Base-by-base conservation (phyloP, 2,329 filamentous ascomycete species). In the Calonectria pseudoreteaudii region DNA sequence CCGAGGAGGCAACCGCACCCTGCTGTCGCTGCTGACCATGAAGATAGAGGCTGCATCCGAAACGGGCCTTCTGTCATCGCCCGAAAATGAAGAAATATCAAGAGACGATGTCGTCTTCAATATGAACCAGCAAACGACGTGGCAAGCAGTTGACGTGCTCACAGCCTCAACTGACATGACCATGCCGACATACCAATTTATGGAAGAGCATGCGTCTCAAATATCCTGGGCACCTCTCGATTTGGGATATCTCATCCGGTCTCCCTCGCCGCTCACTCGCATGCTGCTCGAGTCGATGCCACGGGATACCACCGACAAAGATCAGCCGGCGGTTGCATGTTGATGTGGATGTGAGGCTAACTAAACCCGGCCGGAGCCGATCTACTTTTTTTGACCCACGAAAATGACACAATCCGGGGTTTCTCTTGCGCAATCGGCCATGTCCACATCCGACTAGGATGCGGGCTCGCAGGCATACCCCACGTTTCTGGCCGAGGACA, bases 1-100 rank as follows among this genome's bases (percentile, higher is more conserved):
- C 0, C 82, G 86, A 16, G 86, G 86, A 8, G 86, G 86, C 6
- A 88, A 88, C 62, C 81, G 83, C 53, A 82, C 82, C 8, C 78
- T 88, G 0, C 76, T 87, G 4, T 81, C 81, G 1, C 78, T 86
- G 20, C 79, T 87, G 3, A 81, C 81, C 11, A 66, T 78, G 36
- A 77, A 78, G 60, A 80, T 83, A 74, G 79, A 79, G 1, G 77
- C 78, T 23, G 75, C 77, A 8, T 76, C 76, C 20, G 79, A 74
- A 14, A 75, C 79, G 0, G 72, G 72, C 30, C 72, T 76, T 23
- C 28, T 80, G n/a, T 53, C 71, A 1, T 72, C 75, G 8, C 31
- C 70, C 8, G 16, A 64, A 30, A 71, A 73, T 20, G 72, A 76
- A 6, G 68, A 64, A 3, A 66, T 74, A 7, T 30, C 62, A 13